A percentile compares a stretch with the other conserved stretches of the same genome.
These are phyloP conservation scores for Hypoxylon lienhwacheense DNA, from an alignment of 495 filamentous ascomycete genomes.

Conservation along the genomic window DNA sequence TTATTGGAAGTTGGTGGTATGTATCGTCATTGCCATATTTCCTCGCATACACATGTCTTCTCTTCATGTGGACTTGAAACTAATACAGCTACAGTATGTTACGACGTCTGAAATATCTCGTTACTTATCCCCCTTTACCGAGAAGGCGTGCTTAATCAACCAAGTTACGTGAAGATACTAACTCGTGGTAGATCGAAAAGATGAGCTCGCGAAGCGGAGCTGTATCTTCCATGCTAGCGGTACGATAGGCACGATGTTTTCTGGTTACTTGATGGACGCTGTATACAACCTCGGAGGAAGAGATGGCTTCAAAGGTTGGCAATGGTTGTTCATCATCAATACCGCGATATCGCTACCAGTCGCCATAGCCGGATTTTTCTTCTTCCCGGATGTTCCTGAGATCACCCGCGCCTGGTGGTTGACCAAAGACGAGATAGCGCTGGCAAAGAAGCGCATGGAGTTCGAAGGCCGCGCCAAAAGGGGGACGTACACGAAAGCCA, in stretches of 20 bases:
- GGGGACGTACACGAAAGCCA: constrained; percentile 42
- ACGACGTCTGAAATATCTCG: background rate
- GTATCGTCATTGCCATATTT: constrained; percentile 48
- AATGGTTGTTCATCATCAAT: constrained; percentile 58
- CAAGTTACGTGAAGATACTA: too few relatives aligned
- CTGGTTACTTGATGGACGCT: constrained; percentile 61
- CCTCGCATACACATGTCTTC: background rate
- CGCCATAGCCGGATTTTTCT: constrained; percentile 58
- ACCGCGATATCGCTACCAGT: constrained; percentile 50
- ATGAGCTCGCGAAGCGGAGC: constrained; percentile 60
- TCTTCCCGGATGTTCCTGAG: constrained; percentile 63
- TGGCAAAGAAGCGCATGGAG: constrained; percentile 50
- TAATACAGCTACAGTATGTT: constrained; percentile 18
- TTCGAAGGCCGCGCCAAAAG: constrained; percentile 47
- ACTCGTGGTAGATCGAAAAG: constrained; percentile 47
- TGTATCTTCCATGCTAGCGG: constrained; percentile 64
- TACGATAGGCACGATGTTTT: constrained; percentile 58
- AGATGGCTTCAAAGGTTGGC: constrained; percentile 50
- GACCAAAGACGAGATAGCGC: constrained; percentile 39
- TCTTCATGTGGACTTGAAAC: background rate
- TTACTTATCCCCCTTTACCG: background rate
- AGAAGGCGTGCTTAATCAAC: too few relatives aligned
- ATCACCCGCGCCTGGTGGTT: constrained; percentile 60
- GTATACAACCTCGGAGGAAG: constrained; percentile 58
- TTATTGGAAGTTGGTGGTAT: constrained; percentile 57